Base-by-base conservation (phyloP, 306 rosid species). In the Vigna angularis region DNA sequence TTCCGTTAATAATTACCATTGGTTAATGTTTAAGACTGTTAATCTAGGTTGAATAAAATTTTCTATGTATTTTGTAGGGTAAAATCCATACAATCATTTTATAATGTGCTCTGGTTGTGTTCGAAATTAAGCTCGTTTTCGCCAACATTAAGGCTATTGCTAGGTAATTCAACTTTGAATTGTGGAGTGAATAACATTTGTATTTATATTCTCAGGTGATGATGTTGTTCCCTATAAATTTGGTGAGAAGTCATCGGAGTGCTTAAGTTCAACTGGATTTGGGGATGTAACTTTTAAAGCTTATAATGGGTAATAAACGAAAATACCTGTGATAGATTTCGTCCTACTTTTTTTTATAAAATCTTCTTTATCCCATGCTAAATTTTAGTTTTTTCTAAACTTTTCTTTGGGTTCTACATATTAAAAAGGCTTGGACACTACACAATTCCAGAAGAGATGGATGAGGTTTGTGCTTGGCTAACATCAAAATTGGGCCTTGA, bases 401-500 rank as follows among this genome's bases (percentile, higher is more conserved):
- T 17, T 52, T 36, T 26, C 17, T 40, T 15, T 28, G 32, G 47
- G 24, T 32, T 66, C 26, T 75, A 66, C 34, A 18, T 24, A 52
- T 14, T 17, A 66, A 30, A 85, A 82, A 95, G 99, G 74, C 98
- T 96, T 74, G 99, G 98, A 53, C 99, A 96, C 86, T 86, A 87
- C 76, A 96, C 99, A 24, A 80, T 88, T 55, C 99, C 99, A 1
- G 91, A 90, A 87, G 99, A 96, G 89, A 93, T 90, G 91, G 97
- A 96, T 14, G 93, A 91, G 79, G 91, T 93, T 17, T 91, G 99
- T 75, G 80, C 85, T 24, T 95, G 98, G 98, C 83, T 95, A 76
- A 53, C 64, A 10, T 89, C 97, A 65, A 93, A 90, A 78, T 51
- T 96, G 89, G 94, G 90, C 72, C 93, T 93, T 16, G 95, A 91